Evolutionary conservation across 2,329 filamentous ascomycete genomes (phyloP).

Genomic region (Metarhizium rileyi): DNA sequence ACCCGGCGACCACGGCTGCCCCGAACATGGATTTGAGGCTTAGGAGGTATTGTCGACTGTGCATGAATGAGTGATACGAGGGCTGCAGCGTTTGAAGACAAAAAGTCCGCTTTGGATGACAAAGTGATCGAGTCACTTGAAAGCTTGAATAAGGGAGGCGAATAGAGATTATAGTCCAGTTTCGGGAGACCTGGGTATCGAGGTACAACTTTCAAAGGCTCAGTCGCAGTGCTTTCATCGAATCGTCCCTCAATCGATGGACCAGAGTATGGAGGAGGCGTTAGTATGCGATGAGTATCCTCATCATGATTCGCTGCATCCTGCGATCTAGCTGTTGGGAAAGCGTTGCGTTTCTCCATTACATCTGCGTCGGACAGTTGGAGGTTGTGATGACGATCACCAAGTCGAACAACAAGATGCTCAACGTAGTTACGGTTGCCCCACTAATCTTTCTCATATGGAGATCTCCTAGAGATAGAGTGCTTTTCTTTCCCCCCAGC

Average conservation of each 20-base stretch:
- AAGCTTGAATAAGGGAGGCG: slow-evolving; percentile 40
- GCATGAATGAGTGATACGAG: slow-evolving; percentile 36
- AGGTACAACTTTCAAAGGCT: background rate
- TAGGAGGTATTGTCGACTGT: slow-evolving; percentile 43
- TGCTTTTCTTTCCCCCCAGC: too few relatives aligned
- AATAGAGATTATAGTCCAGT: slow-evolving; percentile 43
- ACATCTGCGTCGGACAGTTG: too few relatives aligned
- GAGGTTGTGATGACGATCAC: too few relatives aligned
- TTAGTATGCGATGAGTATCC: background rate
- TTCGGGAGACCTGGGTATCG: slow-evolving; percentile 37
- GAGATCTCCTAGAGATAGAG: too few relatives aligned
- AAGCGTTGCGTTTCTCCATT: background rate
- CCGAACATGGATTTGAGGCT: slow-evolving; percentile 40
- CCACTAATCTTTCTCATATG: too few relatives aligned
- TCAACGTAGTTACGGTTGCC: too few relatives aligned
- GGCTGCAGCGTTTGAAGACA: slow-evolving; percentile 35
- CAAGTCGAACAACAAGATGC: too few relatives aligned
- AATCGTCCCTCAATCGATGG: background rate
- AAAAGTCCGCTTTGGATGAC: slow-evolving; percentile 35
- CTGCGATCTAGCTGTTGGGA: background rate
- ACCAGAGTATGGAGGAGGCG: background rate
- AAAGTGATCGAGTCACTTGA: slow-evolving; percentile 39
- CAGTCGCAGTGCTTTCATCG: background rate
- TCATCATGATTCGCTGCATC: background rate
- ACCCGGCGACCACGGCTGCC: slow-evolving; percentile 33